Evolutionary conservation across 495 filamentous ascomycete genomes (phyloP).

Genomic region (Pseudoneurospora amorphoporcata): DNA sequence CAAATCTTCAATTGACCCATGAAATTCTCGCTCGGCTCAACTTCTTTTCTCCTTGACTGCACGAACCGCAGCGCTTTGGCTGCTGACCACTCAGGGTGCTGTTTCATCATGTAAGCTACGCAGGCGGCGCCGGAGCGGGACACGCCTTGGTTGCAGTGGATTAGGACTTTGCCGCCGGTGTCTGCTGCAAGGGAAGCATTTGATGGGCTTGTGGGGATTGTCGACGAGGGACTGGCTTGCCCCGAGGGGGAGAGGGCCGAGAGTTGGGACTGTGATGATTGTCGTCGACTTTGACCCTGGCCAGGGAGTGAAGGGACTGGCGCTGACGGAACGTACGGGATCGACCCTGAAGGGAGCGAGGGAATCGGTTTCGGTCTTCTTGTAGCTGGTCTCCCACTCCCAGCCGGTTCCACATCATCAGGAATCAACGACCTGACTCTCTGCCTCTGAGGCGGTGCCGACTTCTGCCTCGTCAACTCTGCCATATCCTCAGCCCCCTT

Average conservation of each 20-base stretch:
- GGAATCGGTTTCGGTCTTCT: neutral
- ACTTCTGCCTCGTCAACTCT: neutral
- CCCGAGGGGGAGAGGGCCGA: neutral
- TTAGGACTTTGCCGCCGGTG: neutral
- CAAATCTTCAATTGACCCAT: neutral
- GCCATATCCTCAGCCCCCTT: neutral
- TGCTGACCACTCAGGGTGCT: neutral
- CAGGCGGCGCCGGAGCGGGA: neutral
- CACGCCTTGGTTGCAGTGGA: neutral
- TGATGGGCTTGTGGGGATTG: neutral
- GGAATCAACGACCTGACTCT: neutral
- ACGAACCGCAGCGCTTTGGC: neutral
- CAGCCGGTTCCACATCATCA: neutral
- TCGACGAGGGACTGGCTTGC: neutral
- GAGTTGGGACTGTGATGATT: neutral
- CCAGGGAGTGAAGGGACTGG: neutral
- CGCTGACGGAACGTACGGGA: neutral
- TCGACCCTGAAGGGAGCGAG: neutral
- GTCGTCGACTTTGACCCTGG: neutral
- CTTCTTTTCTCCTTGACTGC: neutral
- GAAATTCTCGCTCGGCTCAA: neutral
- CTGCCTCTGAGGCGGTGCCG: neutral
- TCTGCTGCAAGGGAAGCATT: neutral
- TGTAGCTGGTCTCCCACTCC: neutral
- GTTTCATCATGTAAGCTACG: neutral